Percentiles rank a stretch among this genome's conserved stretches.
phyloP scores from a whole-genome alignment of 352 stramenopile genomes.

The Pilasporangium apinafurcum region DNA sequence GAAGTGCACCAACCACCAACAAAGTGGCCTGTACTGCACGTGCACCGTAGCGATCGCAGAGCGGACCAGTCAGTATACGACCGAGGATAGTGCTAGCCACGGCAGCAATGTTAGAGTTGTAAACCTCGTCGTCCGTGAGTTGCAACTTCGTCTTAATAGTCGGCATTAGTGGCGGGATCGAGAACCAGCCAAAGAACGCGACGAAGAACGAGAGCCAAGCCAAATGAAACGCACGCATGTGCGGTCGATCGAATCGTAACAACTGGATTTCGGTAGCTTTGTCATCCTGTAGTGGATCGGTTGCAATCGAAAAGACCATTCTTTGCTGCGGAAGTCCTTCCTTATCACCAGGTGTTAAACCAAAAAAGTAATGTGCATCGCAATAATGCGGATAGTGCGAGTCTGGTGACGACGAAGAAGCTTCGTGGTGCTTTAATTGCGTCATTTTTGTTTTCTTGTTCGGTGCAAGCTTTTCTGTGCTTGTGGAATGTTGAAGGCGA shows the following conservation, averaged over 20 bases:
- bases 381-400: too few relatives aligned
- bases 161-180: conserved; percentile 84
- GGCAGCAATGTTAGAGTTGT: conserved; percentile 84
- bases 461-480: too few relatives aligned
- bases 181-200: conserved; percentile 92
- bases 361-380: too few relatives aligned
- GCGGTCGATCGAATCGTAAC: conserved; percentile 61
- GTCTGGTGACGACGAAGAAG: too few relatives aligned
- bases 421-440: too few relatives aligned
- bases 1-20: conserved; percentile 69
- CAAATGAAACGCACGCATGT: conserved; percentile 92
- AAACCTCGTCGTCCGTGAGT: conserved; percentile 83
- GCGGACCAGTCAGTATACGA: conserved; percentile 85
- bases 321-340: too few relatives aligned
- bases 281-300: conserved; percentile 16
- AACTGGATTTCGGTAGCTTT: conserved; percentile 63
- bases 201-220: conserved; percentile 90
- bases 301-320: too few relatives aligned
- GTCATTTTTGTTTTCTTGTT: too few relatives aligned
- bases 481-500: too few relatives aligned
- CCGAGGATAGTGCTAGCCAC: conserved; percentile 85
- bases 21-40: conserved; percentile 67
- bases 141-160: conserved; percentile 78
- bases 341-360: too few relatives aligned
- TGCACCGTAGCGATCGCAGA: conserved; percentile 90